These are phyloP conservation scores for Arthrocladium fulminans DNA, from an alignment of 2,329 filamentous ascomycete species.

Conservation along the genomic window DNA sequence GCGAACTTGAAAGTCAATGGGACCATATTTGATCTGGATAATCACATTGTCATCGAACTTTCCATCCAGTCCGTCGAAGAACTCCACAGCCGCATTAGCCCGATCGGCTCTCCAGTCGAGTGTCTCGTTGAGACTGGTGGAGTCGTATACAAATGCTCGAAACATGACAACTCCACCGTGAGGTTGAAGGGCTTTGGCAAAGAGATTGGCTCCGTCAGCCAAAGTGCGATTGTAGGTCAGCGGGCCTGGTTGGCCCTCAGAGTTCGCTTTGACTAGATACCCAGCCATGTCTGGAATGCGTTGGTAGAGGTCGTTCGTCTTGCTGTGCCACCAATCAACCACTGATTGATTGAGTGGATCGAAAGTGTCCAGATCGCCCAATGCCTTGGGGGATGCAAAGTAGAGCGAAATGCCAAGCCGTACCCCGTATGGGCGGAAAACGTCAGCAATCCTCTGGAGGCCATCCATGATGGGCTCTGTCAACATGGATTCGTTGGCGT, in stretches of 20 bases:
- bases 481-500: conserved; percentile 54
- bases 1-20: conserved; percentile 65
- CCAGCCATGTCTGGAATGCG: conserved; percentile 59
- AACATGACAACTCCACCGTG: conserved; percentile 59
- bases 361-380: conserved; percentile 52
- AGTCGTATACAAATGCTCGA: conserved; percentile 63
- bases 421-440: conserved; percentile 59
- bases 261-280: conserved; percentile 63
- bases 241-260: conserved; percentile 62
- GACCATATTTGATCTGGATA: conserved; percentile 65
- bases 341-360: conserved; percentile 56
- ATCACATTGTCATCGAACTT: conserved; percentile 63
- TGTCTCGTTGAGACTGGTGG: conserved; percentile 43
- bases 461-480: conserved; percentile 52
- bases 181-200: conserved; percentile 50
- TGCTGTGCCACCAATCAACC: conserved; percentile 53
- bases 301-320: conserved; percentile 51
- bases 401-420: conserved; percentile 58
- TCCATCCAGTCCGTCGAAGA: conserved; percentile 55
- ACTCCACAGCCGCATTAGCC: conserved; percentile 61
- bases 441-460: conserved; percentile 53
- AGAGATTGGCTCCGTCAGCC: conserved; percentile 59
- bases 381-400: conserved; percentile 54
- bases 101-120: conserved; percentile 56
- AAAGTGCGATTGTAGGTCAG: conserved; percentile 62